phyloP scores from a whole-genome alignment of 1,284 basidiomycete species.

The Megacollybia platyphylla region DNA sequence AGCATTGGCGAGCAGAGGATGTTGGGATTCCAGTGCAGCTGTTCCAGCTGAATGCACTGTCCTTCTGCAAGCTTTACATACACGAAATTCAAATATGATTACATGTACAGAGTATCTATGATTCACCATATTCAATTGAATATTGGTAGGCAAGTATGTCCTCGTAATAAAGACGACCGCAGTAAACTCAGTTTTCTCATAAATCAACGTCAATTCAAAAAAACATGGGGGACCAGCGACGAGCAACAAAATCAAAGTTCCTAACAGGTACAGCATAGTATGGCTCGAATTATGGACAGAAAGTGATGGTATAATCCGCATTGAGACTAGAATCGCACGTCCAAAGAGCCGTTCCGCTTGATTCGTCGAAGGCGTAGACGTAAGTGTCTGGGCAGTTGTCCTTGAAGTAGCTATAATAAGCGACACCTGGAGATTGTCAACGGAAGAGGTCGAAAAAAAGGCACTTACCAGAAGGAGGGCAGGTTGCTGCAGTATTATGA shows the following conservation, averaged over 20 bases:
- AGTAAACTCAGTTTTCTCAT: too few species aligned
- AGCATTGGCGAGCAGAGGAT: conserved; percentile 62
- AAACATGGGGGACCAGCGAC: too few species aligned
- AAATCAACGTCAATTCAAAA: too few species aligned
- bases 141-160: too few species aligned
- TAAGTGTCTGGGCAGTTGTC: conserved; percentile 36
- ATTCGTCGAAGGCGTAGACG: conserved; percentile 46
- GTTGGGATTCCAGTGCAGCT: conserved; percentile 89
- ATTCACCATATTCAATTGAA: too few species aligned
- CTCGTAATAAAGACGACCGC: too few species aligned
- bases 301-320: conserved; percentile 43
- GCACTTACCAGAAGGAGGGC: conserved; percentile 32
- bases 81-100: background rate
- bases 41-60: conserved; percentile 52
- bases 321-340: conserved; percentile 27
- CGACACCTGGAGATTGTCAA: conserved; percentile 11
- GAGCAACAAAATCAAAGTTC: too few species aligned
- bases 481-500: conserved; percentile 33
- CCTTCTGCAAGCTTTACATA: background rate
- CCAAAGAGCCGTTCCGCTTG: conserved; percentile 36
- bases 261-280: background rate
- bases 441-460: conserved; percentile 44
- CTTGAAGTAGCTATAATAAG: background rate
- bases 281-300: conserved; percentile 28
- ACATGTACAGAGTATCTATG: too few species aligned